Evolutionary conservation across 768 basidiomycete genomes (phyloP).

Genomic region (Ramaria sp.): DNA sequence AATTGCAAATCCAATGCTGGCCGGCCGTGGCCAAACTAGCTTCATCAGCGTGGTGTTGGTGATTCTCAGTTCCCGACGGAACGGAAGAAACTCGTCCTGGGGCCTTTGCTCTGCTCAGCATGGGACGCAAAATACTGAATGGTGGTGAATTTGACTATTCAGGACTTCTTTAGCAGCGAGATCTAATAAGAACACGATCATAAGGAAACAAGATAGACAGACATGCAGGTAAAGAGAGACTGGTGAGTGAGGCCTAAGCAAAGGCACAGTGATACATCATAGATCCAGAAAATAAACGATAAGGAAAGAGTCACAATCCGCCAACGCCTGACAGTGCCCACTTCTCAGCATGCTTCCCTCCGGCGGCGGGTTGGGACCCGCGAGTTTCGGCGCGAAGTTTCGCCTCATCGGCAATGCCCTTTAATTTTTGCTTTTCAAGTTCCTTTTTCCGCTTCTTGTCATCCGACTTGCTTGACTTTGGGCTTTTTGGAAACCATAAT

Average conservation of each 20-base stretch:
- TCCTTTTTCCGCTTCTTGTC: conserved; percentile 5
- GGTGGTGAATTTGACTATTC: no score
- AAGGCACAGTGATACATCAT: neutral
- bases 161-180: neutral
- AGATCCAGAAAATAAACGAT: neutral
- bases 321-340: conserved; percentile 4
- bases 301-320: neutral
- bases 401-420: neutral
- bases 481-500: neutral
- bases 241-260: neutral
- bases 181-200: neutral
- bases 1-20: no score
- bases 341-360: neutral
- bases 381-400: neutral
- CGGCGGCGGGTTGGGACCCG: neutral
- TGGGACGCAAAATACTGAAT: no score
- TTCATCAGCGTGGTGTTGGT: no score
- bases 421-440: conserved; percentile 1
- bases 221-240: neutral
- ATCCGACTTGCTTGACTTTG: neutral
- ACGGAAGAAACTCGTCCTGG: no score
- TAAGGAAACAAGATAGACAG: neutral
- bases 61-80: no score
- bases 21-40: no score
- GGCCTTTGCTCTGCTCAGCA: no score